A percentile compares a stretch with the other conserved stretches of the same genome.
Conservation (phyloP, 768 basidiomycete genomes). For the Mycena vulgaris region DNA sequence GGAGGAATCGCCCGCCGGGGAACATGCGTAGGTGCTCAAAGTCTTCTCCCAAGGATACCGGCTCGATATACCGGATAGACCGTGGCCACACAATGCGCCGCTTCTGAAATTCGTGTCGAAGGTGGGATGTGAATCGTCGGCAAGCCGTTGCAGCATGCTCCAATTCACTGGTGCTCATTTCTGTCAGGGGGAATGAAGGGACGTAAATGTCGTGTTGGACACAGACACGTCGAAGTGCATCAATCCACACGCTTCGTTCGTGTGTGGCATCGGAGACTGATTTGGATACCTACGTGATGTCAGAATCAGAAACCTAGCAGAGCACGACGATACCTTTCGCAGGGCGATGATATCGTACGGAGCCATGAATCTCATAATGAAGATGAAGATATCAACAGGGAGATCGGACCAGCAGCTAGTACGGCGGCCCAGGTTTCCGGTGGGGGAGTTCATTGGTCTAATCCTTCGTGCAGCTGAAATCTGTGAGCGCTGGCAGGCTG, state of each 20-base stretch:
- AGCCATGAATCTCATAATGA: not conserved
- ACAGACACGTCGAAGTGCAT: slow-evolving; percentile 13
- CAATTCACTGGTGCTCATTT: slow-evolving; percentile 19
- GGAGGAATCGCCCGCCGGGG: slow-evolving; percentile 35
- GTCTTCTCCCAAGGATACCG: slow-evolving; percentile 8
- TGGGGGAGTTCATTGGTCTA: no score
- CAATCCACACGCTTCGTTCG: slow-evolving; percentile 33
- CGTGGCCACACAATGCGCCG: not conserved
- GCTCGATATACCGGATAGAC: not conserved
- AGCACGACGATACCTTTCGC: not conserved
- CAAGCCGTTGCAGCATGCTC: slow-evolving; percentile 22
- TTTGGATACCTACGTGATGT: slow-evolving; percentile 13
- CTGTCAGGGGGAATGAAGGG: slow-evolving; percentile 16
- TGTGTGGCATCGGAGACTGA: not conserved
- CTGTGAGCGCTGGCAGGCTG: no score
- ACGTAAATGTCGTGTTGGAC: slow-evolving; percentile 25
- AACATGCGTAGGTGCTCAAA: slow-evolving; percentile 31
- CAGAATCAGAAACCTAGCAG: not conserved
- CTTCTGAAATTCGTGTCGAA: slow-evolving; percentile 7
- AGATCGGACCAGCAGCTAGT: slow-evolving; percentile 2
- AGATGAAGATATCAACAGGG: slow-evolving; percentile 4
- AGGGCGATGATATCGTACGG: slow-evolving; percentile 18
- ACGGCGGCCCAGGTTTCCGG: no score
- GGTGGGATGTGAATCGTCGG: slow-evolving; percentile 14
- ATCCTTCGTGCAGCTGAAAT: no score